These are phyloP conservation scores for Daldinia sp. DNA, from an alignment of 2,329 filamentous ascomycete species.

Conservation along the genomic window DNA sequence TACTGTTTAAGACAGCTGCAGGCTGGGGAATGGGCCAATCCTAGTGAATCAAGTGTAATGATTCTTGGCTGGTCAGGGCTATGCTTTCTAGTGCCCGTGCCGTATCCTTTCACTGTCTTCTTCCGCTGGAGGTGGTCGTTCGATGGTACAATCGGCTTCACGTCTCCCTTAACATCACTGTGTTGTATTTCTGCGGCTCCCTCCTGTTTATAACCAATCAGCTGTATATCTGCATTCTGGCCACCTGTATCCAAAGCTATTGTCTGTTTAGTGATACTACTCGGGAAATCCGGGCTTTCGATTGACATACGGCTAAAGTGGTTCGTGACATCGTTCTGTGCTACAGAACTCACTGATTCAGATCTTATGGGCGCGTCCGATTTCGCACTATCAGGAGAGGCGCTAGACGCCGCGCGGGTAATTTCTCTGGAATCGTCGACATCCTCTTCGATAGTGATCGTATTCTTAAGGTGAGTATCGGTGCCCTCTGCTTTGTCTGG, in stretches of 20 bases:
- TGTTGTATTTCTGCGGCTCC: constrained; percentile 35
- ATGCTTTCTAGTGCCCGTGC: constrained; percentile 54
- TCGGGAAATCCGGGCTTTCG: constrained; percentile 32
- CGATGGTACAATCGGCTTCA: constrained; percentile 26
- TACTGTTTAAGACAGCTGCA: constrained; percentile 80
- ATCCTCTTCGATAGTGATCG: constrained; percentile 32
- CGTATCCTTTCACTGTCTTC: constrained; percentile 52
- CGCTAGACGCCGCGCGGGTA: constrained; percentile 7
- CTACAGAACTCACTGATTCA: constrained; percentile 11
- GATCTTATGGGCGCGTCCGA: not conserved
- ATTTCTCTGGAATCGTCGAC: constrained; percentile 19
- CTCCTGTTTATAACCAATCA: constrained; percentile 14
- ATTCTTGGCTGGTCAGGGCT: constrained; percentile 73
- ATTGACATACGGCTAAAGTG: constrained; percentile 49
- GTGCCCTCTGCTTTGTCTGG: constrained; percentile 16
- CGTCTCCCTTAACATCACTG: constrained; percentile 29
- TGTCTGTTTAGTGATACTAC: constrained; percentile 41
- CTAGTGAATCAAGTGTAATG: constrained; percentile 89
- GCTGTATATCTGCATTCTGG: constrained; percentile 17
- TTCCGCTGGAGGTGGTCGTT: constrained; percentile 45
- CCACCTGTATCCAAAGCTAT: constrained; percentile 25
- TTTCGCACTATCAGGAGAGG: constrained; percentile 23
- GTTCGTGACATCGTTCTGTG: constrained; percentile 41
- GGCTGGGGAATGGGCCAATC: constrained; percentile 71
- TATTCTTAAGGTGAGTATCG: constrained; percentile 12